These are phyloP conservation scores for Cladophialophora psammophila DNA, from an alignment of 2,329 filamentous ascomycete species.

Conservation along the genomic window DNA sequence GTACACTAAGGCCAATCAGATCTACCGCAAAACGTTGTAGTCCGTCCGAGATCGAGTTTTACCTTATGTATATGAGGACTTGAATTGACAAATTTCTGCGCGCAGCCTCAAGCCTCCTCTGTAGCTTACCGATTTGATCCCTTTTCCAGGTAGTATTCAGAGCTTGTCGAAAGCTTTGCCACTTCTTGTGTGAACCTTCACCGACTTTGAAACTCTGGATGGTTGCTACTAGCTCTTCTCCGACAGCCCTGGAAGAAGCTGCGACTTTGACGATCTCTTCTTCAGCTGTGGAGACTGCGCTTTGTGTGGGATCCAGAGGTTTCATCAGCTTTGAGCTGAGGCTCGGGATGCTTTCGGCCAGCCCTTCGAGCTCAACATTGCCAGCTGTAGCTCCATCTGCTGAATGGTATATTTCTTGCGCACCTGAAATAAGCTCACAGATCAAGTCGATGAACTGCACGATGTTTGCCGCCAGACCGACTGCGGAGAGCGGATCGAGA, in stretches of 20 bases:
- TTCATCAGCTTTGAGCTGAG: conserved; percentile 6
- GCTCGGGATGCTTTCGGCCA: conserved; percentile 3
- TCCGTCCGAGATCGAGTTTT: background rate
- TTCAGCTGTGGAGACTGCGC: background rate
- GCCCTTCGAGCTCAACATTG: background rate
- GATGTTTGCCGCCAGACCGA: conserved; percentile 12
- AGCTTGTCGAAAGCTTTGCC: conserved; percentile 11
- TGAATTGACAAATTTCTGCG: conserved; percentile 10
- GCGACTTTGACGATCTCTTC: conserved; percentile 3
- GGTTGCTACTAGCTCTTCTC: background rate
- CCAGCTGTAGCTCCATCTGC: background rate
- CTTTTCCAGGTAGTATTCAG: conserved; percentile 4
- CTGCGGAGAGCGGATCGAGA: conserved; percentile 3
- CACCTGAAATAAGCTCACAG: background rate
- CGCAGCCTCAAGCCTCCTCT: background rate
- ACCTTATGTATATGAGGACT: conserved; percentile 1
- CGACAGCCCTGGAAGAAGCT: background rate
- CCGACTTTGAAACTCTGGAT: background rate
- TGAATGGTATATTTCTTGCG: conserved; percentile 8
- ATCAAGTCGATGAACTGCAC: conserved; percentile 6
- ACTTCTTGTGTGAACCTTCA: background rate
- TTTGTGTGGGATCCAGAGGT: background rate
- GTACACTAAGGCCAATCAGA: background rate
- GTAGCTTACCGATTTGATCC: background rate
- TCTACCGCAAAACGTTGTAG: no score